Base-by-base conservation (phyloP, 768 basidiomycete genomes). In the Galerina marginata region DNA sequence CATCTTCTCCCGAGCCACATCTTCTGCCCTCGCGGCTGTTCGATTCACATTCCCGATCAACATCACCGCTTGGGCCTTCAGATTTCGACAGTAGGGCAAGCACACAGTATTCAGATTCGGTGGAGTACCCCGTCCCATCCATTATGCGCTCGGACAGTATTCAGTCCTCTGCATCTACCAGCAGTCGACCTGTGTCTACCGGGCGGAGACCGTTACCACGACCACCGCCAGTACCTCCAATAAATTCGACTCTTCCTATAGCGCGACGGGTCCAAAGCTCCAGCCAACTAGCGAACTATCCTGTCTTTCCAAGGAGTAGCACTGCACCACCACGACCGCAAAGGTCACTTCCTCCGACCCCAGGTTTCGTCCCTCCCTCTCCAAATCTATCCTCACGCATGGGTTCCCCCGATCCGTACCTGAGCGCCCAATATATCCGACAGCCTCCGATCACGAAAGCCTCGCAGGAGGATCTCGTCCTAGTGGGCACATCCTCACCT, bases 291-390 rank as follows among this genome's bases (percentile, higher is more conserved):
- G 52, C 54, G n/a, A 63, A 33, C 40, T 42, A 64, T 20, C 53
- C 56, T 16, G 29, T 48, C 9, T 56, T 54, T 16, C 14, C 54
- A 53, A 29, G 36, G 45, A 53, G 29, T 2, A 33, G 7, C 29
- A 33, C 29, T 2, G 29, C 54, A 26, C 56, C 55, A 20, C 49
- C 64, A n/a, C 65, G 66, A n/a, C 54, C 62, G 4, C 68, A 67
- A 43, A 78, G 81, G 53, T 75, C 74, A 23, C 64, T 83, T 3
- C 82, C 83, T 25, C 77, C 74, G 0, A 80, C 81, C 12, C 81
- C 82, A 6, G 51, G 48, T 38, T 53, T 51, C 50, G 57, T 50
- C 29, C 29, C 29, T 38, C 20, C 51, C 11, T 14, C 38, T 39
- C 51, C 51, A 14, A 37, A 40, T 40, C 42, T 40, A 23, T 37